Base-by-base conservation (phyloP, 176 grass and related monocot genomes). In the Themeda triandra region DNA sequence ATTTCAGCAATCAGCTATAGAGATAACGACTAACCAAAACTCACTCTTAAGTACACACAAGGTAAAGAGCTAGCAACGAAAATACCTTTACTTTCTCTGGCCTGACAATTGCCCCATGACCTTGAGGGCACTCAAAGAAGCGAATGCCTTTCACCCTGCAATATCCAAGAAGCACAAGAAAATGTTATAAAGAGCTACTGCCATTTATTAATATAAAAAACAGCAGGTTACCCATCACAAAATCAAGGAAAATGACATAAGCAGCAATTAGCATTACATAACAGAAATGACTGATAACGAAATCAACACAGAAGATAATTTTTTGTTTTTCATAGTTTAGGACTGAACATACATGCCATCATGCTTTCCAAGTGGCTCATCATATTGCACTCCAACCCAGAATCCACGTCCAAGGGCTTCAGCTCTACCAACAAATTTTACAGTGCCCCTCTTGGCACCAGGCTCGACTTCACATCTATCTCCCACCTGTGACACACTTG, bases 381-480 rank as follows among this genome's bases (percentile, higher is more conserved):
- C 96, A 56, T 98, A 98, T 78, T 95, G 96, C 68, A 98, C 81
- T 13, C 91, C 96, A 60, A 98, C 73, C 93, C 96, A 98, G 83
- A 93, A 98, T 51, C 96, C 96, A 51, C 79, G 83, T 23, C 96
- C 93, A 35, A 98, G 89, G 46, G 85, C 80, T 82, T 95, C 96
- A 74, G 91, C 91, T 87, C 48, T 92, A 80, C 89, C 93, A 71
- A 93, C 89, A 80, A 95, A 98, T 82, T 98, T 92, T 69, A 98
- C 80, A 28, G 84, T 67, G 75, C 96, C 96, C 77, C 96, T 93
- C 86, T 95, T 95, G 77, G 85, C 93, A 62, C 96, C 96, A 41
- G 93, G 93, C 83, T 95, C 93, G 9, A 98, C 91, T 84, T 98
- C 91, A 73, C 96, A 98, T 93, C 96, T 93, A 73, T 98, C 93